A percentile compares a stretch with the other conserved stretches of the same genome.
These are phyloP conservation scores for Clavulina sp. DNA, from an alignment of 768 basidiomycete genomes.

Conservation along the genomic window DNA sequence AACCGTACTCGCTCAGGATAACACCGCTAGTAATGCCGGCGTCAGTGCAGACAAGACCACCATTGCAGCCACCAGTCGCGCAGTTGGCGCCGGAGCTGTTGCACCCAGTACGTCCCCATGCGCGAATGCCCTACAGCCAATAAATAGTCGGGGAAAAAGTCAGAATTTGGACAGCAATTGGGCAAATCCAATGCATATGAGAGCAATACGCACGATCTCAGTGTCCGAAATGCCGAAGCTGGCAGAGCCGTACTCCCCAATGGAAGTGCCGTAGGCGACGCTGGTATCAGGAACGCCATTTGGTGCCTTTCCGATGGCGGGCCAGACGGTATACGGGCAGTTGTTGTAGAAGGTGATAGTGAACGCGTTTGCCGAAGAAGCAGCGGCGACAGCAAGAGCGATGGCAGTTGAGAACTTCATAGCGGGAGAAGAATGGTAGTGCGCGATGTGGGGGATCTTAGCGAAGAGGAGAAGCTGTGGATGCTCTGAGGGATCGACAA, in stretches of 20 bases:
- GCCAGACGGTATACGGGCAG: constrained; percentile 1
- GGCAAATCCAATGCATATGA: no score
- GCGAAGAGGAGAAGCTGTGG: no score
- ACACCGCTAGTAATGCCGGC: constrained; percentile 4
- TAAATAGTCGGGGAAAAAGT: no score
- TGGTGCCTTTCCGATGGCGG: constrained; percentile 2
- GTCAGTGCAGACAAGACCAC: constrained; percentile 4
- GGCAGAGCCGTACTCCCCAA: not conserved
- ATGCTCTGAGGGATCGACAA: no score
- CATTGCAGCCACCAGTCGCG: not conserved
- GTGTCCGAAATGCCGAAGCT: not conserved
- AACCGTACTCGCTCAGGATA: constrained; percentile 4
- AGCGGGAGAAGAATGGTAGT: not conserved
- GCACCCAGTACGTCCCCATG: constrained; percentile 7
- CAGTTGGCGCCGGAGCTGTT: not conserved
- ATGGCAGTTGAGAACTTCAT: not conserved
- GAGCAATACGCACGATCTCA: no score
- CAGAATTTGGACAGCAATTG: no score
- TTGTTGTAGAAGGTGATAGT: not conserved
- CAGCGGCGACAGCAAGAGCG: not conserved
- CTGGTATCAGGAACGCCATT: constrained; percentile 2
- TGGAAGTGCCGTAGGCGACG: not conserved
- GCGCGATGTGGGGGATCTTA: not conserved
- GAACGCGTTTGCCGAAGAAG: not conserved
- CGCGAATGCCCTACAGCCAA: no score